A percentile compares a stretch with the other conserved stretches of the same genome.
Conservation (phyloP, 768 basidiomycete species). For the Suillus paluster region DNA sequence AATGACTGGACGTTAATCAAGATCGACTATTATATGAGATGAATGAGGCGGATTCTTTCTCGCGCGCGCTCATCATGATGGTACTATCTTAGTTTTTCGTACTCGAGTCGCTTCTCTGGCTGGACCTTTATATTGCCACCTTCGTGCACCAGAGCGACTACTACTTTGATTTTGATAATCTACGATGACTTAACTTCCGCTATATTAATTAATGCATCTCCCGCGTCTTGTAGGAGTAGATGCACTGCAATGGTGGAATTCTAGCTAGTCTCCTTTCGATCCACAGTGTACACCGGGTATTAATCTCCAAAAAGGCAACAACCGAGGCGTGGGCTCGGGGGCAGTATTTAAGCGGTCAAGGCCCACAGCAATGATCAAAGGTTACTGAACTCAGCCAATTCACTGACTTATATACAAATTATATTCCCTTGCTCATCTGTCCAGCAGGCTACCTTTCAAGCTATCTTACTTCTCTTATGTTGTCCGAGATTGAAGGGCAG, state of each 20-base stretch:
- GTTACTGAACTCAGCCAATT: neutral
- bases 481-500: conserved; percentile 37
- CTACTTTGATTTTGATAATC: neutral
- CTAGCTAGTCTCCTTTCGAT: too few species aligned
- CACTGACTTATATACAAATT: neutral
- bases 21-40: too few species aligned
- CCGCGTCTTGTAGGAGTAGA: too few species aligned
- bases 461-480: conserved; percentile 30
- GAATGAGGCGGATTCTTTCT: neutral
- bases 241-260: neutral
- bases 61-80: neutral
- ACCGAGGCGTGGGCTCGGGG: neutral
- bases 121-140: neutral
- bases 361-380: neutral
- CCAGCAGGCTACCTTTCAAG: conserved; percentile 8
- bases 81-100: neutral
- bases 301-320: neutral
- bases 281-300: neutral
- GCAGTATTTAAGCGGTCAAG: neutral
- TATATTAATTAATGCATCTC: neutral
- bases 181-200: neutral
- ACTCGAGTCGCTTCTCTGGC: neutral
- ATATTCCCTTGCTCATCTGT: neutral
- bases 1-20: too few species aligned
- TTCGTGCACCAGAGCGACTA: neutral